phyloP scores from a whole-genome alignment of 2,329 filamentous ascomycete species.

The Aspergillus vadensis region DNA sequence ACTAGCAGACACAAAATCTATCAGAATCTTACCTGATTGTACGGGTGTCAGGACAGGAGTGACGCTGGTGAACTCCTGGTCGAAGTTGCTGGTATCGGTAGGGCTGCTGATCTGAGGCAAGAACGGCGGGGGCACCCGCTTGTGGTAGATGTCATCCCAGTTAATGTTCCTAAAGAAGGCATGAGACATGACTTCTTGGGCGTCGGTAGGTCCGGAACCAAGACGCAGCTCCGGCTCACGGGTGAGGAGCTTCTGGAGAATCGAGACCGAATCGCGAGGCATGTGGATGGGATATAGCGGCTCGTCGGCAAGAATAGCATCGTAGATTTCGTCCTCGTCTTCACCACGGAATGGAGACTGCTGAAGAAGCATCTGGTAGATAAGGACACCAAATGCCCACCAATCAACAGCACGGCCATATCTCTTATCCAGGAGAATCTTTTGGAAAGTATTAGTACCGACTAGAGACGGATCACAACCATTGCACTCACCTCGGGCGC shows the following conservation, averaged over 20 bases:
- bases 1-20: not conserved
- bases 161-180: slow-evolving; percentile 97
- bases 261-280: slow-evolving; percentile 95
- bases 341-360: slow-evolving; percentile 98
- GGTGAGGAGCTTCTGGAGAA: slow-evolving; percentile 94
- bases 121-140: slow-evolving; percentile 86
- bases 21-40: slow-evolving; percentile 74
- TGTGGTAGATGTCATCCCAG: slow-evolving; percentile 98
- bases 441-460: slow-evolving; percentile 24
- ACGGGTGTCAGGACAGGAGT: slow-evolving; percentile 96
- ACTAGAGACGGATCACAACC: not conserved
- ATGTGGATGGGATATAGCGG: slow-evolving; percentile 98
- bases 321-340: slow-evolving; percentile 99
- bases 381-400: slow-evolving; percentile 99
- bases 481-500: slow-evolving; percentile 75
- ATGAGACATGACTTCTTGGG: slow-evolving; percentile 98
- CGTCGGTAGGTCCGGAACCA: slow-evolving; percentile 92
- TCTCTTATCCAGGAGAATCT: slow-evolving; percentile 98
- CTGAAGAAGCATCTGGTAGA: slow-evolving; percentile 99
- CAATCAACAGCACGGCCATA: slow-evolving; percentile 97
- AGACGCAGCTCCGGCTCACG: slow-evolving; percentile 91
- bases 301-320: slow-evolving; percentile 95
- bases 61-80: slow-evolving; percentile 97
- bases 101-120: slow-evolving; percentile 84
- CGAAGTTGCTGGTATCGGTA: slow-evolving; percentile 99